Conservation (phyloP, 1,284 basidiomycete genomes). For the Irpex sp. region DNA sequence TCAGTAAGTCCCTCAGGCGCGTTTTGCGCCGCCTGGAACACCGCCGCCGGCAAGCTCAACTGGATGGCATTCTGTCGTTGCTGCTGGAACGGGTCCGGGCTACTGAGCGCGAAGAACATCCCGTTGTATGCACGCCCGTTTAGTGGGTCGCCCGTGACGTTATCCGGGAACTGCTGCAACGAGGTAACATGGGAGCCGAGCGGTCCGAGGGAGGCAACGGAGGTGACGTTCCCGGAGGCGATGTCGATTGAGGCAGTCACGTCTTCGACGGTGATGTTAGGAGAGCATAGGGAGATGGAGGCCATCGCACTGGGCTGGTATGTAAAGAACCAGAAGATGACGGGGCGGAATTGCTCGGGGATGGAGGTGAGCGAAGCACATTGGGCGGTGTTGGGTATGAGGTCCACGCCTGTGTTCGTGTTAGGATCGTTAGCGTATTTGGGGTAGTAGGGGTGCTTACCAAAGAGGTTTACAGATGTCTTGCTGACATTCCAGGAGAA, state of each 20-base stretch:
- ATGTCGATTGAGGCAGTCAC: conserved; percentile 25
- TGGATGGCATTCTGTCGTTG: conserved; percentile 35
- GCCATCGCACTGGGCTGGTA: conserved; percentile 29
- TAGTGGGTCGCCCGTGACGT: conserved; percentile 38
- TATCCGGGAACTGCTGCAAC: conserved; percentile 27
- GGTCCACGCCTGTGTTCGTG: conserved; percentile 6
- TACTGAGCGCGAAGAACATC: conserved; percentile 36
- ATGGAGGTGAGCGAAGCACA: conserved; percentile 11
- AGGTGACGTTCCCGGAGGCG: conserved; percentile 27
- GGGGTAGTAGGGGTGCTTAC: conserved; percentile 12
- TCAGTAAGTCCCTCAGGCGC: conserved; percentile 31
- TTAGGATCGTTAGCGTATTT: neutral
- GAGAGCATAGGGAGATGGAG: conserved; percentile 42
- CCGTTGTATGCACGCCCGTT: conserved; percentile 47
- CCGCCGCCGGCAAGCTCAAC: conserved; percentile 44
- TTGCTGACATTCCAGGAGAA: conserved; percentile 35
- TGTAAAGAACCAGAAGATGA: conserved; percentile 55
- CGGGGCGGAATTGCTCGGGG: conserved; percentile 36
- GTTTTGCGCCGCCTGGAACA: conserved; percentile 39
- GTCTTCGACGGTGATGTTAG: conserved; percentile 35
- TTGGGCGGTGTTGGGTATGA: conserved; percentile 4
- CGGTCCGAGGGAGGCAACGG: conserved; percentile 32
- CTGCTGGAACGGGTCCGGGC: conserved; percentile 29
- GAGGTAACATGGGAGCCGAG: conserved; percentile 28
- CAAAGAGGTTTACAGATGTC: conserved; percentile 36